A percentile compares a stretch with the other conserved stretches of the same genome.
Evolutionary conservation across 495 filamentous ascomycete species (phyloP).

Genomic region (Tuber melanosporum): DNA sequence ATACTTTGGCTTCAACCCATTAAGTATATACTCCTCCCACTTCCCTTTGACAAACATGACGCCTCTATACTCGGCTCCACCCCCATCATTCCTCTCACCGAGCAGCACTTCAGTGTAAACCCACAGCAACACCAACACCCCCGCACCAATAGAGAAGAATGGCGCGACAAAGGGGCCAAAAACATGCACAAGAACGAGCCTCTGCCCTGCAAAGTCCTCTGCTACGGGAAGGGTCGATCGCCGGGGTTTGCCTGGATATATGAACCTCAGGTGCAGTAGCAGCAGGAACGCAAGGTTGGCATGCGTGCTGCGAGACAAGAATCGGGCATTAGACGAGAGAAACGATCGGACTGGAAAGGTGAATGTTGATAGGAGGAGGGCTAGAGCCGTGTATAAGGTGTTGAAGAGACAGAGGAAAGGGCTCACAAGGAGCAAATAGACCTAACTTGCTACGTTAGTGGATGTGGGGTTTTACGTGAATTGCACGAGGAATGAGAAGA

Average conservation of each 20-base stretch:
- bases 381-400: slow-evolving; percentile 26
- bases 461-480: background rate
- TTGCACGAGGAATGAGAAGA: background rate
- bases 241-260: slow-evolving; percentile 20
- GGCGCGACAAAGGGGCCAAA: slow-evolving; percentile 30
- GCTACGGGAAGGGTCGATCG: slow-evolving; percentile 16
- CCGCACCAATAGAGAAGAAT: slow-evolving; percentile 8
- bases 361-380: slow-evolving; percentile 20
- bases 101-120: slow-evolving; percentile 39
- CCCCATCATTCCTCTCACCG: slow-evolving; percentile 32
- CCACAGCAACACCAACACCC: slow-evolving; percentile 34
- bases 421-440: slow-evolving; percentile 33
- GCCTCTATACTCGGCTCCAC: slow-evolving; percentile 28
- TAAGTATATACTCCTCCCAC: slow-evolving; percentile 32
- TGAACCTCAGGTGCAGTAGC: slow-evolving; percentile 31
- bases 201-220: slow-evolving; percentile 25
- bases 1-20: slow-evolving; percentile 28
- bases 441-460: slow-evolving; percentile 13
- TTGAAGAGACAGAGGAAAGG: slow-evolving; percentile 34
- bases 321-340: background rate
- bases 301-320: slow-evolving; percentile 10
- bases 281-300: slow-evolving; percentile 22
- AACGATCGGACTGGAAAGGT: slow-evolving; percentile 30
- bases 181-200: slow-evolving; percentile 32
- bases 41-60: slow-evolving; percentile 35